Conservation (phyloP, 148 eudicot species). For the Selenicereus undatus region DNA sequence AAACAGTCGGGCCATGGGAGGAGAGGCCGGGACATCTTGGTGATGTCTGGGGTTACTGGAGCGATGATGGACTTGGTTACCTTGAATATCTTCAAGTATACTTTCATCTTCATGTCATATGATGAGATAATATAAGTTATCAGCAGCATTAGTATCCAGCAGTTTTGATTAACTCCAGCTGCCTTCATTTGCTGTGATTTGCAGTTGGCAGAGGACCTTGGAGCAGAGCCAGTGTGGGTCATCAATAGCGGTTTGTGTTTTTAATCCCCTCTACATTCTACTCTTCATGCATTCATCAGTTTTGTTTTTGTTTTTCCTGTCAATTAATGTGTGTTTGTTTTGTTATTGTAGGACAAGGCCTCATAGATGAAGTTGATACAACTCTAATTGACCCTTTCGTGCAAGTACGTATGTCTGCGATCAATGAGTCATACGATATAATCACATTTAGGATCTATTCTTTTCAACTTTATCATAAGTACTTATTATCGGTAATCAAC, state of each 20-base stretch:
- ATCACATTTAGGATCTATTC: too few species aligned
- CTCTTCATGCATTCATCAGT: background rate
- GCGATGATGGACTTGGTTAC: slow-evolving; percentile 71
- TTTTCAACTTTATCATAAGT: too few species aligned
- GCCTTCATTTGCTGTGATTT: background rate
- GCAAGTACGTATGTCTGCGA: slow-evolving; percentile 33
- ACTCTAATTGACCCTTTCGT: slow-evolving; percentile 42
- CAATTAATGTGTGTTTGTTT: background rate
- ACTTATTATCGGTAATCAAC: too few species aligned
- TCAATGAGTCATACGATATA: background rate
- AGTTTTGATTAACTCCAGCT: too few species aligned
- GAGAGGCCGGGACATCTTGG: slow-evolving; percentile 70
- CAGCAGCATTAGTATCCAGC: background rate
- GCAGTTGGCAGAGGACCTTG: slow-evolving; percentile 84
- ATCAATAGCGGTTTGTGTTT: slow-evolving; percentile 57
- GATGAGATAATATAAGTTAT: background rate
- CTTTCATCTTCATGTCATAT: background rate
- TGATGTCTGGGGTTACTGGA: slow-evolving; percentile 73
- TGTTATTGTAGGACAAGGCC: slow-evolving; percentile 37
- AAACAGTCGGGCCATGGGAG: slow-evolving; percentile 81
- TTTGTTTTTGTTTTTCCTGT: background rate
- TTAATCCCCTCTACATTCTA: too few species aligned
- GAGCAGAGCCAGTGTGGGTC: slow-evolving; percentile 78
- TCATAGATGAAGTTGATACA: slow-evolving; percentile 44
- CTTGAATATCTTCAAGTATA: slow-evolving; percentile 62